Evolutionary conservation across 768 basidiomycete genomes (phyloP), one percentile per base, ranked within the genome.

Genomic region (Kwoniella bestiolae): DNA sequence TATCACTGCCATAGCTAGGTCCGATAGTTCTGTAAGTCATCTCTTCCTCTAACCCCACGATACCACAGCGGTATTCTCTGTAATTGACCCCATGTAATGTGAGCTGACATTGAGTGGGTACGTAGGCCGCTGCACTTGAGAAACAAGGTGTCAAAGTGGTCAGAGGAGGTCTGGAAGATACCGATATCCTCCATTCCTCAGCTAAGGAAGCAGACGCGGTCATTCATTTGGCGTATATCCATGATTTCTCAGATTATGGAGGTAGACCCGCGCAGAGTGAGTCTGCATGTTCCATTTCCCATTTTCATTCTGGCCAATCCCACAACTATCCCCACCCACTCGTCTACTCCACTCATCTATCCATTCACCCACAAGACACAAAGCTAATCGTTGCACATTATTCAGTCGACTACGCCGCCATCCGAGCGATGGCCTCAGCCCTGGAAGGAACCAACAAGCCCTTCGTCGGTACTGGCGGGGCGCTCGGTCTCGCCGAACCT

Each of bases 211-310:
- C 65, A 11, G 74, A 77, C 46, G 76, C 60, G 1, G 70, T 74
- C 66, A 67, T 77, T 23, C 76, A 77, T 38, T 45, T 66, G 44
- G 76, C 68, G 1, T 77, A 69, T 63, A 59, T 68, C 55, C 75
- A 77, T 52, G 69, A 77, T 44, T 71, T 68, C 62, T 28, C 50
- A 18, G 44, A 59, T 29, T 58, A 57, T 21, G 50, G 49, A 41
- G 56, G 56, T 41, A 51, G 28, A 41, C 35, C 63, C 23, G 56
- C 57, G n/a, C 47, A 58, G 18, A 26, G 63, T 65, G 56, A 52
- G 63, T 65, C 2, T 5, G 34, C 4, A 18, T 2, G n/a, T 28
- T 21, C 11, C 57, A n/a, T 34, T 26, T 9, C 4, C 26, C 21
- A 3, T 18, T 23, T 11, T 5, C 6, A 45, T 16, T 21, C 26